Evolutionary conservation across 768 basidiomycete genomes (phyloP).

Genomic region (Psilocybe azurescens): DNA sequence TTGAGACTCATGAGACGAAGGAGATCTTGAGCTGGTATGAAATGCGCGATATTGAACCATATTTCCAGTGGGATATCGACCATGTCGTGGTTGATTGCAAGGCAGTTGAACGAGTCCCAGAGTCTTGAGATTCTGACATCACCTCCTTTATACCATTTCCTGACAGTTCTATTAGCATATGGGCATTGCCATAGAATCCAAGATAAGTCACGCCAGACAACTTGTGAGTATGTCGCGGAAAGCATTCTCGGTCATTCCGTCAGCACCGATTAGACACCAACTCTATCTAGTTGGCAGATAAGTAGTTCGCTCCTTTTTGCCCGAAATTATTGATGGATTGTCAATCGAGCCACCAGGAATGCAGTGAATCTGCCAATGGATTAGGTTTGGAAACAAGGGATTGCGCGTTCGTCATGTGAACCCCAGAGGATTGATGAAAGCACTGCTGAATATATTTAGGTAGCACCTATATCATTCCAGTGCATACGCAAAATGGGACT

Average conservation of each 20-base stretch:
- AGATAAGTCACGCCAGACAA: conserved; percentile 1
- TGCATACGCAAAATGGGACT: neutral
- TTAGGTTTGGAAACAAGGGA: neutral
- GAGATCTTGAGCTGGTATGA: conserved; percentile 4
- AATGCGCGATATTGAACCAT: conserved; percentile 8
- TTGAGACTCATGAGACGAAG: conserved; percentile 8
- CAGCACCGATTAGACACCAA: neutral
- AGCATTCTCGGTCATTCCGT: neutral
- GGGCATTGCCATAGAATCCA: neutral
- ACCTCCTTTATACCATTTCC: neutral
- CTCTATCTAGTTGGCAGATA: neutral
- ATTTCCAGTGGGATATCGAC: conserved; percentile 9
- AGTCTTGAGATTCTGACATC: neutral
- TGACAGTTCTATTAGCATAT: neutral
- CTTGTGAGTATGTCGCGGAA: conserved; percentile 1
- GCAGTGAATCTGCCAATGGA: neutral
- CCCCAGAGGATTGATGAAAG: neutral
- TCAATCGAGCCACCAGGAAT: neutral
- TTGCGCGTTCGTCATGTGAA: neutral
- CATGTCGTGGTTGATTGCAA: conserved; percentile 1
- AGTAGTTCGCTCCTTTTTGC: neutral
- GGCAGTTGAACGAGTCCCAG: neutral
- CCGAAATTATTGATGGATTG: neutral
- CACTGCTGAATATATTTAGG: neutral
- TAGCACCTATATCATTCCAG: neutral